Percentiles rank a stretch among this genome's conserved stretches.
phyloP scores from a whole-genome alignment of 345 rosid species.

The Geranium brycei region DNA sequence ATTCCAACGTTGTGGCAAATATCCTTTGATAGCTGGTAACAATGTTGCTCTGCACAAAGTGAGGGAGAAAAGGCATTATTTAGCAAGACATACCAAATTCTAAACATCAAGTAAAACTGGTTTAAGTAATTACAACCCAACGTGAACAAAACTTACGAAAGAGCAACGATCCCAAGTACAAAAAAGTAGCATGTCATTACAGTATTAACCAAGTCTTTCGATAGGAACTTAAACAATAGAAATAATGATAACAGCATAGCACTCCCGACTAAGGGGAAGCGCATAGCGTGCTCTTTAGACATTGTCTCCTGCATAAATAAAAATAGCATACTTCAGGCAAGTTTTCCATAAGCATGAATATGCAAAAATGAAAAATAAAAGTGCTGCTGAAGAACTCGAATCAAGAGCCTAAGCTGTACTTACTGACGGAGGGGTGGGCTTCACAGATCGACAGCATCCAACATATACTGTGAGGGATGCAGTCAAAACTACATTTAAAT shows the following conservation, averaged over 20 bases:
- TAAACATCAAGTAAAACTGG: not conserved
- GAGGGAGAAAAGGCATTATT: slow-evolving; percentile 7
- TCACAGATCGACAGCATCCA: slow-evolving; percentile 95
- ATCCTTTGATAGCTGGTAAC: slow-evolving; percentile 65
- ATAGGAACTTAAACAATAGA: slow-evolving; percentile 90
- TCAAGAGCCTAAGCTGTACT: slow-evolving; percentile 11
- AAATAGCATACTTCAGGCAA: not conserved
- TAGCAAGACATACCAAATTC: not conserved
- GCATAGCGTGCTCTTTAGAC: slow-evolving; percentile 99
- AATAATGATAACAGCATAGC: slow-evolving; percentile 90
- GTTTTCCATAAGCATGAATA: slow-evolving; percentile 11
- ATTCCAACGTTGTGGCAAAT: slow-evolving; percentile 76
- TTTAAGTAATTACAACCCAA: slow-evolving; percentile 5
- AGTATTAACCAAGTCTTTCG: slow-evolving; percentile 93
- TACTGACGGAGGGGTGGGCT: slow-evolving; percentile 84
- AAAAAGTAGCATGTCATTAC: slow-evolving; percentile 90
- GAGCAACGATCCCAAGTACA: slow-evolving; percentile 83
- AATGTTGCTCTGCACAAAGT: slow-evolving; percentile 64
- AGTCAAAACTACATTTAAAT: slow-evolving; percentile 76
- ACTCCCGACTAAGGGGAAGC: slow-evolving; percentile 96
- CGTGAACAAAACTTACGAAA: slow-evolving; percentile 60
- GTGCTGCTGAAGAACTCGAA: not conserved
- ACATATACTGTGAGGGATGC: slow-evolving; percentile 89
- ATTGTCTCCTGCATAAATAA: slow-evolving; percentile 60
- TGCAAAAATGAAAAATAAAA: not conserved